Base-by-base conservation (phyloP, 1,284 basidiomycete species). In the Cryptococcus amylolentus region DNA sequence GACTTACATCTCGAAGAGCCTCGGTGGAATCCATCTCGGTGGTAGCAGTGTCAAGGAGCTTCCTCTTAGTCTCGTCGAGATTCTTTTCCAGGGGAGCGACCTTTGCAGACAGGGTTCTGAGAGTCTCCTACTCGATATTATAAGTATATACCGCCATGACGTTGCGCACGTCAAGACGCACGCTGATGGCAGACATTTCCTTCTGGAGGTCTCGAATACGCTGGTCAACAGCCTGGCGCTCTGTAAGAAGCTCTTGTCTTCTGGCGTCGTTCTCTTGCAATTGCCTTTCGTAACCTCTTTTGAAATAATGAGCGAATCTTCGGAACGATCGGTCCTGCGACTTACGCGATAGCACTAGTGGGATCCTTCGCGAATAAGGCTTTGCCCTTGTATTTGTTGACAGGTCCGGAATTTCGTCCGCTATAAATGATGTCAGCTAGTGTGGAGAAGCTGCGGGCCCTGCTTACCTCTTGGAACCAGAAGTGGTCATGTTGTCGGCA, bases 281-380 rank as follows among this genome's bases (percentile, higher is more conserved):
- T 26, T 46, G 48, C 4, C n/a, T 23, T 14, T 55, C 31, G 28
- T 23, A 35, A 13, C 28, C 53, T 41, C 10, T 31, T 49, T 31
- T 9, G 9, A 3, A 23, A 39, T 20, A 23, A 23, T 9, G 5
- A 27, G 9, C 27, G 12, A 27, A 5, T 16, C 12, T 27, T 4
- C 23, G 5, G 46, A 10, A 7, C 27, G 31, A 27, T 5, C 3
- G 23, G 9, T 43, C 6, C 39, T 23, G 26, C 5, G 5, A 62
- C 68, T 49, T 31, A 74, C 72, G 61, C 49, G 27, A 72, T 63
- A 13, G 68, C 69, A 7, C 59, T 52, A 14, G 60, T 57, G 3
- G 64, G 41, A 52, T 75, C 70, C 20, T 45, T 59, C 8, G 63
- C 57, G 47, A 73, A 68, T 14, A 73, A 54, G 7, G 51, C 40